Evolutionary conservation across 495 filamentous ascomycete species (phyloP).

Genomic region (Hypoxylon intermedium): DNA sequence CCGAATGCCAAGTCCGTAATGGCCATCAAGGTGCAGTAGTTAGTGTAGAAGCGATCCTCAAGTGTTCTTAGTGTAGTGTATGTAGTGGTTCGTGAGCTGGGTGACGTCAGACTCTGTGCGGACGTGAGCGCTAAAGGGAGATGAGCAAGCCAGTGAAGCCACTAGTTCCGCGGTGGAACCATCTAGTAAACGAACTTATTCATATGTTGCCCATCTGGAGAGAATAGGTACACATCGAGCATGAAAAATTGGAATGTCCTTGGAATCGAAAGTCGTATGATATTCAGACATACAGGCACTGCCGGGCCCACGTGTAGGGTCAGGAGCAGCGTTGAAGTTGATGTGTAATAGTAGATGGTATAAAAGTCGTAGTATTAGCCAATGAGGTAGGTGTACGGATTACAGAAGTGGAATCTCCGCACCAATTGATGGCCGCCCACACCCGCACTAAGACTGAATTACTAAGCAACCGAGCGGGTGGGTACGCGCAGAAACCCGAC

Average conservation of each 20-base stretch:
- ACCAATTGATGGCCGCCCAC: conserved; percentile 6
- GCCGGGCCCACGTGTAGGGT: too few relatives aligned
- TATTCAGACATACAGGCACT: too few relatives aligned
- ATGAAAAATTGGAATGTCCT: neutral
- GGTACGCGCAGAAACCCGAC: neutral
- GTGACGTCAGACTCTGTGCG: conserved; percentile 30
- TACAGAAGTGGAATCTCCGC: neutral
- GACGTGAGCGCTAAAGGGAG: conserved; percentile 1
- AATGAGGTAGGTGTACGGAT: neutral
- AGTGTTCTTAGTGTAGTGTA: too few relatives aligned
- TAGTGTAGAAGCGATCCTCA: too few relatives aligned
- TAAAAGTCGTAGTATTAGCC: too few relatives aligned
- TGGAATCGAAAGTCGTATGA: too few relatives aligned
- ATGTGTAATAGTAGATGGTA: too few relatives aligned
- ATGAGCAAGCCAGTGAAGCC: conserved; percentile 4
- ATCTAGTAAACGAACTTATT: conserved; percentile 5
- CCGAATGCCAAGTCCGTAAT: conserved; percentile 11
- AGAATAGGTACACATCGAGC: neutral
- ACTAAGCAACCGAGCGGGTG: neutral
- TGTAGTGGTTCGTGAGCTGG: neutral
- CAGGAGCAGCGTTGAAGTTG: too few relatives aligned
- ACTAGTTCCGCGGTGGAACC: conserved; percentile 10
- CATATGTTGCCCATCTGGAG: neutral
- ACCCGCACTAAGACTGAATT: neutral
- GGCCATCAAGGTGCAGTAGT: conserved; percentile 24